Conservation (phyloP, 1,139 yeast species). For the Meyerozyma athensensis region DNA sequence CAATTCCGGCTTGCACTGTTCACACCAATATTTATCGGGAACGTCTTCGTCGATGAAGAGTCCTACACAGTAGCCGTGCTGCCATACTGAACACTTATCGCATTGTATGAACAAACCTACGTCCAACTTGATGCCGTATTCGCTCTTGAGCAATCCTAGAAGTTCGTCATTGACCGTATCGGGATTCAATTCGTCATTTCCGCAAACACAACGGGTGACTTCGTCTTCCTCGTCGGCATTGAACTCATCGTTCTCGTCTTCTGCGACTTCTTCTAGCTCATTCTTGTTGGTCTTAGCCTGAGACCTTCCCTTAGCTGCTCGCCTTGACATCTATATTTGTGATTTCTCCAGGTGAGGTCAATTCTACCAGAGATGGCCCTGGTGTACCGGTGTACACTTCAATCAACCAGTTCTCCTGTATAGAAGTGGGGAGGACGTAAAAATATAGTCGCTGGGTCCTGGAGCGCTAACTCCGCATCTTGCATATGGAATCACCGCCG, state of each 20-base stretch:
- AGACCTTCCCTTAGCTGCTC: neutral
- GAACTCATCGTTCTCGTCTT: neutral
- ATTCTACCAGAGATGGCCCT: too few relatives aligned
- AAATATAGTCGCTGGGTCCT: neutral
- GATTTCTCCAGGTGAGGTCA: too few relatives aligned
- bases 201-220: conserved; percentile 87
- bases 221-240: conserved; percentile 46
- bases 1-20: conserved; percentile 76
- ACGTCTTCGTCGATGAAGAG: conserved; percentile 65
- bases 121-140: conserved; percentile 61
- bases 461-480: neutral
- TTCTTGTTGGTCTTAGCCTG: neutral
- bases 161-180: conserved; percentile 31
- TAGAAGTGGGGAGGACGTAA: neutral
- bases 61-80: conserved; percentile 95
- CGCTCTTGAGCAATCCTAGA: conserved; percentile 42
- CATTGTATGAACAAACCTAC: conserved; percentile 84
- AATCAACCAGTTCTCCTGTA: neutral
- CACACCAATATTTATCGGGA: conserved; percentile 94
- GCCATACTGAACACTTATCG: conserved; percentile 94
- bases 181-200: conserved; percentile 58
- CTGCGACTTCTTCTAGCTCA: neutral
- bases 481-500: neutral
- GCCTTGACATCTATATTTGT: neutral
- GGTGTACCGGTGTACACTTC: neutral